Percentiles rank a stretch among this genome's conserved stretches.
These are phyloP conservation scores for Hypoxylon sp. DNA, from an alignment of 2,329 filamentous ascomycete species.

Conservation along the genomic window DNA sequence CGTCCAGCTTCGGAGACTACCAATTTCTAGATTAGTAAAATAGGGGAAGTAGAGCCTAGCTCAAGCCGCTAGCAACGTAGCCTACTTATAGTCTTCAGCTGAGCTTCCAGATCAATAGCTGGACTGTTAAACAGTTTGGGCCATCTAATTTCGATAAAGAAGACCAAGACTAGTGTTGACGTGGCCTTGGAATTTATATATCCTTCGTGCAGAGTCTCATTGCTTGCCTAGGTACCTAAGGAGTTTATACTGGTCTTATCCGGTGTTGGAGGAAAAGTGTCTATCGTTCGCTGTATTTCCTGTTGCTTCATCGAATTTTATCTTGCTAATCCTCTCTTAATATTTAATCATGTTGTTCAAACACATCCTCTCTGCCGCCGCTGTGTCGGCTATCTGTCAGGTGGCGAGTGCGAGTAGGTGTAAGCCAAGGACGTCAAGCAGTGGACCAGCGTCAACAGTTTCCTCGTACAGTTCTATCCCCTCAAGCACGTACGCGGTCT, in stretches of 20 bases:
- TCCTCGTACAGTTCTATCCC: constrained; percentile 5
- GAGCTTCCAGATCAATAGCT: neutral
- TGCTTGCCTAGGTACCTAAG: neutral
- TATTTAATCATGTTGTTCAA: constrained; percentile 22
- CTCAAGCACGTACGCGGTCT: constrained; percentile 1
- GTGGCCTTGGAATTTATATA: constrained; percentile 8
- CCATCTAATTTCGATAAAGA: constrained; percentile 5
- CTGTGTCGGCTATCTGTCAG: constrained; percentile 12
- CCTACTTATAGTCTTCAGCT: constrained; percentile 16
- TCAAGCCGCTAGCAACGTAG: constrained; percentile 15
- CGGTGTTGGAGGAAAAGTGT: neutral
- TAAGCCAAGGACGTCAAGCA: constrained; percentile 11
- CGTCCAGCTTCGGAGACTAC: neutral
- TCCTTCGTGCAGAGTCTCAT: neutral
- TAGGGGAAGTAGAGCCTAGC: constrained; percentile 11
- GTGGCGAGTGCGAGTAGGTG: constrained; percentile 16
- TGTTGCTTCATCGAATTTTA: neutral
- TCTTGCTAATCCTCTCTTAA: neutral
- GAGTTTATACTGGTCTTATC: neutral
- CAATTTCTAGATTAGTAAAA: neutral
- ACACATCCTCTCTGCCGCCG: constrained; percentile 11
- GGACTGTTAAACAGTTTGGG: neutral
- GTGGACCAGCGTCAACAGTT: neutral
- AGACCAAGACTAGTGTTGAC: neutral
- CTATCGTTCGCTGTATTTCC: neutral